Evolutionary conservation across 2,329 filamentous ascomycete species (phyloP), one percentile per base, ranked within the genome.

Genomic region (Ceratocystis smalleyi): DNA sequence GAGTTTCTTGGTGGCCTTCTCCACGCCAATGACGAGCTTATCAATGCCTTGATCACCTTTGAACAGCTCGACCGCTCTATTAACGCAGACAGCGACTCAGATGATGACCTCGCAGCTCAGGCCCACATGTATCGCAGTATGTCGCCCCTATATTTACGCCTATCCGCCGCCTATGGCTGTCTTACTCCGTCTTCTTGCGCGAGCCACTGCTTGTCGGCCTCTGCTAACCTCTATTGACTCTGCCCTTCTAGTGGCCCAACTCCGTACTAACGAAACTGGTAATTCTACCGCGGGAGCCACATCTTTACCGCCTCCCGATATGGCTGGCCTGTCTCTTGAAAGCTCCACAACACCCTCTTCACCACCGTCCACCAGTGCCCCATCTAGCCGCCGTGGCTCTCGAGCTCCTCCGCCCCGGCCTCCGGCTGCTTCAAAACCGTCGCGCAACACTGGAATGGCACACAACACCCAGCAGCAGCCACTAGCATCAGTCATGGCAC

Each of bases 21-120:
- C 19, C 89, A 94, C 70, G 91, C 92, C 68, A 97, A 99, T 70
- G 94, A 99, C 70, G 89, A 95, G 74, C 85, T 99, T n/a, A 89
- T 97, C 49, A 87, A 87, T 67, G 90, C 91, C 1, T 80, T 99
- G 65, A 96, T 95, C 83, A 88, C 91, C 0, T 99, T 91, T 71
- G 92, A 97, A 74, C 89, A 96, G 69, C 83, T 97, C 68, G 92
- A 99, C 72, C 85, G 86, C 67, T 91, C 88, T 59, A 88, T 92
- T 68, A 87, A 90, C 68, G 84, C 84, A 5, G 85, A 88, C 71
- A 86, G 83, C 68, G 84, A 88, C 72, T 86, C 83, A 1, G 84
- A 87, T 65, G 84, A 86, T 67, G 87, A 83, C 69, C 72, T 83
- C 49, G 83, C 85, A 55, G 83, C 87, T 70, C 83, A 86, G 72